Evolutionary conservation across 192 early-diverging fungal species (phyloP).

Genomic region (Entomortierella beljakovae): DNA sequence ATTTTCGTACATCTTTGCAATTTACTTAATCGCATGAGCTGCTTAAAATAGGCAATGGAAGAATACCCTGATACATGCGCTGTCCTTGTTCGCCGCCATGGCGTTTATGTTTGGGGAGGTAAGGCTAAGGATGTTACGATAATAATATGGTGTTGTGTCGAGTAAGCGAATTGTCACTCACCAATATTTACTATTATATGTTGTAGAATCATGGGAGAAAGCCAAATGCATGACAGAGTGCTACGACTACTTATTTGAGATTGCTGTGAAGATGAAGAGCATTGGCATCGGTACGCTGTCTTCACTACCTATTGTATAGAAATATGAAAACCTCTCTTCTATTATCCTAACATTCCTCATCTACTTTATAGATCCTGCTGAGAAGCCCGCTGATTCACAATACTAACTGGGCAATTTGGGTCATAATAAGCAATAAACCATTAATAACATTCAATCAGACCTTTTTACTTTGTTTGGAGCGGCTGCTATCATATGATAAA

Average conservation of each 20-base stretch:
- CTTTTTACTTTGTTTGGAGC: too few species aligned
- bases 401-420: slow-evolving; percentile 1
- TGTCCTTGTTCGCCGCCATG: slow-evolving; percentile 94
- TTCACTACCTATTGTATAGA: too few species aligned
- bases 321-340: neutral
- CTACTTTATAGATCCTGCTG: slow-evolving; percentile 28
- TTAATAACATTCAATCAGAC: neutral
- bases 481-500: too few species aligned
- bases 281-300: slow-evolving; percentile 78
- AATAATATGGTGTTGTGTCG: too few species aligned
- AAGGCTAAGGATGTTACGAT: slow-evolving; percentile 8
- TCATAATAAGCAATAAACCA: too few species aligned
- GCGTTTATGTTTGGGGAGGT: slow-evolving; percentile 98
- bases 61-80: slow-evolving; percentile 92
- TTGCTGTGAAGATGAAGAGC: slow-evolving; percentile 92
- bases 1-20: too few species aligned
- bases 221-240: slow-evolving; percentile 98
- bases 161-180: too few species aligned
- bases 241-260: slow-evolving; percentile 99
- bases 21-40: too few species aligned
- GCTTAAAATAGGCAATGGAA: slow-evolving; percentile 75
- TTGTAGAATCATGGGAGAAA: slow-evolving; percentile 90
- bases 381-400: slow-evolving; percentile 26
- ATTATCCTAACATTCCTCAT: neutral
- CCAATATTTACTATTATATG: neutral